These are phyloP conservation scores for Diaporthe longicolla DNA, from an alignment of 2,329 filamentous ascomycete species.

Conservation along the genomic window DNA sequence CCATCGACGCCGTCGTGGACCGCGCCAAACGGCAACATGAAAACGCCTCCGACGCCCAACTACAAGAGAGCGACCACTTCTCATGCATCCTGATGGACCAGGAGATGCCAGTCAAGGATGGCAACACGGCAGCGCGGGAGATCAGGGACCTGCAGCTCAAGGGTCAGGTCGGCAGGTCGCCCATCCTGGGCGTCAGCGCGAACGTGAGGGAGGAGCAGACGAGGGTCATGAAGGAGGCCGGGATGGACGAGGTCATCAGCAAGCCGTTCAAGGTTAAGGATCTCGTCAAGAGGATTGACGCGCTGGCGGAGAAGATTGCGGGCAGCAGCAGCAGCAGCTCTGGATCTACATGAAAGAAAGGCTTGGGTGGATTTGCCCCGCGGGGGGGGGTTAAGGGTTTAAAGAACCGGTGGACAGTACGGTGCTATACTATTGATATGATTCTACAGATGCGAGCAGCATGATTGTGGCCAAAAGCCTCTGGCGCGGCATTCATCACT, in stretches of 20 bases:
- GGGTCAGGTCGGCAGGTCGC: slow-evolving; percentile 22
- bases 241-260: slow-evolving; percentile 34
- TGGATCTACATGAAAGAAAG: too few relatives aligned
- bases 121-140: slow-evolving; percentile 18
- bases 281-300: slow-evolving; percentile 20
- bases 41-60: background rate
- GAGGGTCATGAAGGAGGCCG: slow-evolving; percentile 20
- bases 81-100: slow-evolving; percentile 35
- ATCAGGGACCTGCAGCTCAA: slow-evolving; percentile 15
- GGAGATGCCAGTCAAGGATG: slow-evolving; percentile 35
- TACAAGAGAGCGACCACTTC: background rate
- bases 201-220: slow-evolving; percentile 34
- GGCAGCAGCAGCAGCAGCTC: too few relatives aligned
- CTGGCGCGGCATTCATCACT: too few relatives aligned
- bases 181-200: slow-evolving; percentile 24
- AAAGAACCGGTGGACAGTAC: too few relatives aligned
- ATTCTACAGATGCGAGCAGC: too few relatives aligned
- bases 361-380: too few relatives aligned
- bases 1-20: slow-evolving; percentile 14
- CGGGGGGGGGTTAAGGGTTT: too few relatives aligned
- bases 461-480: too few relatives aligned
- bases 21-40: background rate
- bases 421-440: too few relatives aligned
- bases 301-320: background rate
- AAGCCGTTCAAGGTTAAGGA: slow-evolving; percentile 34